Evolutionary conservation across 345 rosid genomes (phyloP).

Genomic region (Hypericum androsaemum): DNA sequence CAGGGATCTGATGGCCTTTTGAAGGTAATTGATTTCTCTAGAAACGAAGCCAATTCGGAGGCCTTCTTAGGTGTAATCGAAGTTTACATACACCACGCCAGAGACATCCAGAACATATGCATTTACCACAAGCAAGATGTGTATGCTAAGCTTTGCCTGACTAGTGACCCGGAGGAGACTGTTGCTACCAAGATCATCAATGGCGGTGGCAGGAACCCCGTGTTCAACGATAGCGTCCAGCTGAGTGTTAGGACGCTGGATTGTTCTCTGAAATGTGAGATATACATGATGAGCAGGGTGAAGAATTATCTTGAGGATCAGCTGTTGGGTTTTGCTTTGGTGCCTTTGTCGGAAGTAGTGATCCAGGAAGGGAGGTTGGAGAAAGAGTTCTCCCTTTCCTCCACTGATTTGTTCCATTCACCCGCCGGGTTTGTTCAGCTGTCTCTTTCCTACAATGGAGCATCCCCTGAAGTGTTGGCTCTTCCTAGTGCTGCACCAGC

Average conservation of each 20-base stretch:
- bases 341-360: slow-evolving; percentile 82
- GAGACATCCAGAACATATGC: slow-evolving; percentile 98
- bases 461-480: slow-evolving; percentile 84
- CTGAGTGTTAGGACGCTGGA: slow-evolving; percentile 61
- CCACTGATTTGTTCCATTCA: slow-evolving; percentile 88
- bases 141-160: slow-evolving; percentile 89
- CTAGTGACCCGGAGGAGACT: slow-evolving; percentile 66
- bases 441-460: slow-evolving; percentile 69
- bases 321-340: slow-evolving; percentile 79
- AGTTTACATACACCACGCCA: slow-evolving; percentile 76
- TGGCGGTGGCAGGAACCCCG: slow-evolving; percentile 97
- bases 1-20: slow-evolving; percentile 25
- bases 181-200: slow-evolving; percentile 87
- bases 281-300: slow-evolving; percentile 98
- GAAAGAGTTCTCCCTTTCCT: slow-evolving; percentile 91
- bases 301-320: slow-evolving; percentile 97
- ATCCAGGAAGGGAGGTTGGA: slow-evolving; percentile 62
- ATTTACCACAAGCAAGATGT: slow-evolving; percentile 99
- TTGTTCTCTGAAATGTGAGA: slow-evolving; percentile 77
- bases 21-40: slow-evolving; percentile 31
- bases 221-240: slow-evolving; percentile 64
- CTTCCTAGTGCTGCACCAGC: slow-evolving; percentile 38
- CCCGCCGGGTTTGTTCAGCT: slow-evolving; percentile 91
- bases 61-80: slow-evolving; percentile 55
- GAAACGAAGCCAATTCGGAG: slow-evolving; percentile 29